Base-by-base conservation (phyloP, 2,329 filamentous ascomycete species). In the Elsinoe ampelina region DNA sequence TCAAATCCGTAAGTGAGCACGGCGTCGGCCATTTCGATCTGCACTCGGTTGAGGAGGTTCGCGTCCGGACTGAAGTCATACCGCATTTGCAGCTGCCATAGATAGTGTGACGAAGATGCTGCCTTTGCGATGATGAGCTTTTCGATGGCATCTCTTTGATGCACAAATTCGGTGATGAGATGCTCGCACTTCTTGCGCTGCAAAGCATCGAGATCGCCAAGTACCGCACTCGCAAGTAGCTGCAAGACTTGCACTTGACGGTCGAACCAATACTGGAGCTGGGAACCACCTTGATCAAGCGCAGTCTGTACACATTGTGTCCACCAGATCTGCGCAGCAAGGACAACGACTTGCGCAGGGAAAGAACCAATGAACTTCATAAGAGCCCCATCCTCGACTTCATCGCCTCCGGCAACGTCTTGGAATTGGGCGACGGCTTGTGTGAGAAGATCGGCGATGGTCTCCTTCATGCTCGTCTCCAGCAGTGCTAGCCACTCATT, bases 401-500 rank as follows among this genome's bases (percentile, higher is more conserved):
- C 77, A 6, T 85, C 79, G 1, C 84, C 81, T 55, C 81, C 78
- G 65, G 95, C 91, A 19, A 96, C 82, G 4, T 85, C 82, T 5
- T 83, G 83, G 65, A 95, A 98, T 56, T 87, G 83, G 35, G 87
- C 82, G 38, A 95, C 80, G 1, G 93, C 92, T 68, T 97, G 91
- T 2, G 85, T 84, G 30, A 98, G 80, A 26, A 95, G 78, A 69
- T 97, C 92, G 0, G 93, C 93, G 15, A 99, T 80, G 0, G 93
- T 95, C 34, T 84, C 80, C 71, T 96, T 96, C 91, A 98, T 97
- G 62, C 86, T 95, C 58, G 77, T 84, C 70, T 98, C 93, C 32
- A 99, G 76, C 3, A 95, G 84, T 30, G 88, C 87, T n/a, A 99
- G 80, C 93, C 93, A 99, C 71, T 98, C 93, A 66, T 99, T 98